These are phyloP conservation scores for Ormosia semicastrata DNA, from an alignment of 306 rosid genomes.

Conservation along the genomic window DNA sequence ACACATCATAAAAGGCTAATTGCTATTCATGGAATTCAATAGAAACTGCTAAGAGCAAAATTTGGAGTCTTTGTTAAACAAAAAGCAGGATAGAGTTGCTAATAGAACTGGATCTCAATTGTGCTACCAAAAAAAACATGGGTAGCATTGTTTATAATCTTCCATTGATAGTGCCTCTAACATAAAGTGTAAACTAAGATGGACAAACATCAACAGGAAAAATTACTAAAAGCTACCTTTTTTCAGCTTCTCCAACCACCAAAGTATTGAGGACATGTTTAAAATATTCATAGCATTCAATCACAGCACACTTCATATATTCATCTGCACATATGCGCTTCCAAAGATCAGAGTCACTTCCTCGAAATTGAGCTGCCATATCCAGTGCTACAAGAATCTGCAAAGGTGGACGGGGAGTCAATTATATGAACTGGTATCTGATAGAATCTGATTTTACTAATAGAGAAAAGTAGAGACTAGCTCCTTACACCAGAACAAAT, in stretches of 20 bases:
- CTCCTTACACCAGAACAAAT: no score
- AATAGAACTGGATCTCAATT: neutral
- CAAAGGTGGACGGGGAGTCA: slow-evolving; percentile 36
- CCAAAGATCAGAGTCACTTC: slow-evolving; percentile 89
- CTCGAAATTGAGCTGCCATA: slow-evolving; percentile 91
- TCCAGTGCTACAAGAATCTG: slow-evolving; percentile 94
- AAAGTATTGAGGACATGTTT: slow-evolving; percentile 59
- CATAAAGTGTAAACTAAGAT: slow-evolving; percentile 21
- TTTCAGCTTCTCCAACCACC: slow-evolving; percentile 88
- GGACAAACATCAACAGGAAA: slow-evolving; percentile 15
- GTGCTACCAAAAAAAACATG: neutral
- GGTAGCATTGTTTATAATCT: neutral
- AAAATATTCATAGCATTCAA: slow-evolving; percentile 87
- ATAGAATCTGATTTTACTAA: no score
- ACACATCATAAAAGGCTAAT: neutral
- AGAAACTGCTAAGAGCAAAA: slow-evolving; percentile 16
- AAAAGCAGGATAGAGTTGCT: neutral
- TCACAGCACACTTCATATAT: slow-evolving; percentile 92
- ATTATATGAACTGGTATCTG: slow-evolving; percentile 18
- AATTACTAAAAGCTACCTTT: slow-evolving; percentile 56
- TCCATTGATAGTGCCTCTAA: neutral
- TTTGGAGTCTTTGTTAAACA: neutral
- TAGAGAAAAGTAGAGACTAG: no score
- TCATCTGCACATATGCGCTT: slow-evolving; percentile 89
- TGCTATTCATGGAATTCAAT: neutral